phyloP scores from a whole-genome alignment of 805 yeast species.

The Yarrowia alimentaria region DNA sequence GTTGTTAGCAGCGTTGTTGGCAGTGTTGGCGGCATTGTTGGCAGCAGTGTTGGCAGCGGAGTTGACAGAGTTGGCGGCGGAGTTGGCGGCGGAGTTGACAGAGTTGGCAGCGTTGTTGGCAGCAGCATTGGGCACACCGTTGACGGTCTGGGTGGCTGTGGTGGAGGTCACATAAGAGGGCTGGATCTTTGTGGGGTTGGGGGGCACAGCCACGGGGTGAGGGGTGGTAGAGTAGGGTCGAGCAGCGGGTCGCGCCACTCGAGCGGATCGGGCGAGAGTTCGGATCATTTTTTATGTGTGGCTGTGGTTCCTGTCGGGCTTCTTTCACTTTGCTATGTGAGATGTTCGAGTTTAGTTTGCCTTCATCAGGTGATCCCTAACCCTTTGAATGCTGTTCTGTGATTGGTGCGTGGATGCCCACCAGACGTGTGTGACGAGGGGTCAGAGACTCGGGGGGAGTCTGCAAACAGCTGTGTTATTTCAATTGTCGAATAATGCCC shows the following conservation, averaged over 20 bases:
- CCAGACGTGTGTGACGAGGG: no score
- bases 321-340: slow-evolving; percentile 23
- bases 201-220: slow-evolving; percentile 27
- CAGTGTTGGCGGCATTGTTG: background rate
- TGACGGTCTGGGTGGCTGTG: background rate
- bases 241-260: slow-evolving; percentile 14
- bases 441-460: no score
- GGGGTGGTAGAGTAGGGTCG: slow-evolving; percentile 27
- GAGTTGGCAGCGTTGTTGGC: background rate
- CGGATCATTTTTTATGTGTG: slow-evolving; percentile 15
- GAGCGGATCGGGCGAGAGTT: slow-evolving; percentile 25
- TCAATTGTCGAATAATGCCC: no score
- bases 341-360: slow-evolving; percentile 2
- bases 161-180: no score
- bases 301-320: slow-evolving; percentile 1
- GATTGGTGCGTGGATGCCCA: no score
- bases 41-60: background rate
- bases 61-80: background rate
- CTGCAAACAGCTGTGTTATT: no score
- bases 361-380: slow-evolving; percentile 1
- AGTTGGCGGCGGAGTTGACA: background rate
- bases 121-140: background rate
- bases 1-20: background rate
- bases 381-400: slow-evolving; percentile 3
- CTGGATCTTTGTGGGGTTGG: slow-evolving; percentile 24